phyloP scores from a whole-genome alignment of 306 rosid genomes.

The Vicia villosa region DNA sequence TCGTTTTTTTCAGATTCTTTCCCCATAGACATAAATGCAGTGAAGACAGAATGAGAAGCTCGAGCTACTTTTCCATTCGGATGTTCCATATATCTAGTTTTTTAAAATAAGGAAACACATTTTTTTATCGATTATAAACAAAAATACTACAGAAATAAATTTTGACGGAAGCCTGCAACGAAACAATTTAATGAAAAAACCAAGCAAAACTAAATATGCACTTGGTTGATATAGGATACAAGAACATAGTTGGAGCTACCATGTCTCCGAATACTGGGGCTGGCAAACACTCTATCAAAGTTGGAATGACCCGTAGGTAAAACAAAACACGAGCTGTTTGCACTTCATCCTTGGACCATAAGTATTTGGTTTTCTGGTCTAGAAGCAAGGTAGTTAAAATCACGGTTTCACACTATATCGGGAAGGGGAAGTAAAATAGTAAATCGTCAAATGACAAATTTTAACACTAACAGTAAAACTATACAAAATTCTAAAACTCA shows the following conservation, averaged over 20 bases:
- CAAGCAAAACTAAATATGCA: not conserved
- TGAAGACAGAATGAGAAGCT: conserved; percentile 83
- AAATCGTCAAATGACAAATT: too few relatives aligned
- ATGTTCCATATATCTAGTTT: conserved; percentile 83
- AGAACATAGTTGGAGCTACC: conserved; percentile 79
- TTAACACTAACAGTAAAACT: too few relatives aligned
- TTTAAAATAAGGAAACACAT: conserved; percentile 47
- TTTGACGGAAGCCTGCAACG: conserved; percentile 3
- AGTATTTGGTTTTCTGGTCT: conserved; percentile 53
- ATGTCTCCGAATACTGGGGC: conserved; percentile 54
- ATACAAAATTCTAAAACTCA: too few relatives aligned
- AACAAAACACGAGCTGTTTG: conserved; percentile 86
- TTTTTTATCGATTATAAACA: conserved; percentile 24
- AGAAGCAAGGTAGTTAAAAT: conserved; percentile 15
- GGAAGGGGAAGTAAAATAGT: too few relatives aligned
- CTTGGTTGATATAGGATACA: conserved; percentile 66
- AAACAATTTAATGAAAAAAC: not conserved
- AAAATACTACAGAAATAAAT: conserved; percentile 14
- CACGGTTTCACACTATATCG: too few relatives aligned
- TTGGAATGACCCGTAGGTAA: conserved; percentile 80
- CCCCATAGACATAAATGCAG: conserved; percentile 66
- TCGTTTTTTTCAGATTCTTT: conserved; percentile 59
- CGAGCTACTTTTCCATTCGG: conserved; percentile 80
- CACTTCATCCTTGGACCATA: conserved; percentile 82
- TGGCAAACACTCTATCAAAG: conserved; percentile 73